Evolutionary conservation across 768 basidiomycete genomes (phyloP).

Genomic region (Albatrellus ellisii): DNA sequence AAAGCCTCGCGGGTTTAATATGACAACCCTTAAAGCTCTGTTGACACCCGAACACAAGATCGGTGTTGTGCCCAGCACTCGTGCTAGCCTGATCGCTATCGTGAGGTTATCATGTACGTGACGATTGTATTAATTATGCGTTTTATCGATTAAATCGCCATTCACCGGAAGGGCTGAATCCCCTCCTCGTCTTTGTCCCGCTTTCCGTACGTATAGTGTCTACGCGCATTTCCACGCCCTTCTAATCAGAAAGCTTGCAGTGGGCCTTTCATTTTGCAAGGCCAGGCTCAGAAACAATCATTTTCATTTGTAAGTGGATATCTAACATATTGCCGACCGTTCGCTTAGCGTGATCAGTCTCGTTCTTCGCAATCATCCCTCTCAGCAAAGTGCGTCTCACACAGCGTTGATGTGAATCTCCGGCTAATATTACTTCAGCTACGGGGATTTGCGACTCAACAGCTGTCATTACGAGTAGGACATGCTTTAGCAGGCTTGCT

Average conservation of each 20-base stretch:
- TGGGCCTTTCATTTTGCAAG: slow-evolving; percentile 59
- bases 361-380: slow-evolving; percentile 74
- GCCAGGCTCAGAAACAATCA: slow-evolving; percentile 38
- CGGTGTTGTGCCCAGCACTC: no score
- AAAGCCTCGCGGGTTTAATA: no score
- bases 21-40: no score
- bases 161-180: slow-evolving; percentile 41
- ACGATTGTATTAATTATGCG: background rate
- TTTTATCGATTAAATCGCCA: background rate
- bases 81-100: slow-evolving; percentile 39
- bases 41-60: no score
- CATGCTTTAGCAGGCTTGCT: slow-evolving; percentile 74
- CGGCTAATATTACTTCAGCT: slow-evolving; percentile 28
- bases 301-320: slow-evolving; percentile 67
- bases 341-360: slow-evolving; percentile 28
- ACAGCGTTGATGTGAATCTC: background rate
- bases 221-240: background rate
- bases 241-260: slow-evolving; percentile 24
- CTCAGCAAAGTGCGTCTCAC: slow-evolving; percentile 48
- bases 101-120: slow-evolving; percentile 42
- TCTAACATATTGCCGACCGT: no score
- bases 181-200: slow-evolving; percentile 59
- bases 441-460: slow-evolving; percentile 77
- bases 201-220: slow-evolving; percentile 34
- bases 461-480: slow-evolving; percentile 72